A percentile compares a stretch with the other conserved stretches of the same genome.
These are phyloP conservation scores for Cercospora zeina DNA, from an alignment of 2,329 filamentous ascomycete genomes.

Conservation along the genomic window DNA sequence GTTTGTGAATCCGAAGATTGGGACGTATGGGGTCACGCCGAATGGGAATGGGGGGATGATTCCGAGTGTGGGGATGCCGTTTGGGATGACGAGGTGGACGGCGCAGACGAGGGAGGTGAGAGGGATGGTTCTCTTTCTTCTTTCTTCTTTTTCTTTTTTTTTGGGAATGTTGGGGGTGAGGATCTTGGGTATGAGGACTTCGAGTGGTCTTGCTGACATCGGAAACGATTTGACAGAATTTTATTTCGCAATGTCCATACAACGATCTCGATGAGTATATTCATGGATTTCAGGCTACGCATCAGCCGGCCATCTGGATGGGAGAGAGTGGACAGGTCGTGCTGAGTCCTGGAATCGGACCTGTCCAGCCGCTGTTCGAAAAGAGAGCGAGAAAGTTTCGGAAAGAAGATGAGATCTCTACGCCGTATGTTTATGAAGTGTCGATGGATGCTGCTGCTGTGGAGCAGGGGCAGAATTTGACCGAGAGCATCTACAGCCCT, in stretches of 20 bases:
- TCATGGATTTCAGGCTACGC: slow-evolving; percentile 54
- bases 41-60: slow-evolving; percentile 42
- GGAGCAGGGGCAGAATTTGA: slow-evolving; percentile 36
- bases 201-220: not conserved
- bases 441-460: slow-evolving; percentile 43
- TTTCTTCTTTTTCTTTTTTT: not conserved
- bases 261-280: slow-evolving; percentile 47
- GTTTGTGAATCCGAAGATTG: slow-evolving; percentile 40
- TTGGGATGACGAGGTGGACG: slow-evolving; percentile 57
- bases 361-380: slow-evolving; percentile 42
- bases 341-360: slow-evolving; percentile 45
- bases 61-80: slow-evolving; percentile 43
- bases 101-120: slow-evolving; percentile 45
- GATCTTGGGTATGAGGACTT: not conserved
- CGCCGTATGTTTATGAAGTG: slow-evolving; percentile 52
- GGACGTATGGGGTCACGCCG: slow-evolving; percentile 38
- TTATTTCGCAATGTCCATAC: slow-evolving; percentile 54
- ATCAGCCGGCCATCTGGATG: slow-evolving; percentile 58
- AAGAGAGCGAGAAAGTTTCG: slow-evolving; percentile 47
- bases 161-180: not conserved
- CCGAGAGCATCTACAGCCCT: slow-evolving; percentile 40
- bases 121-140: not conserved
- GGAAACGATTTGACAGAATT: slow-evolving; percentile 41
- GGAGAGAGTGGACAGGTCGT: slow-evolving; percentile 52
- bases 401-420: slow-evolving; percentile 49